Evolutionary conservation across 176 grass and related monocot genomes (phyloP).

Genomic region (Puya raimondii): DNA sequence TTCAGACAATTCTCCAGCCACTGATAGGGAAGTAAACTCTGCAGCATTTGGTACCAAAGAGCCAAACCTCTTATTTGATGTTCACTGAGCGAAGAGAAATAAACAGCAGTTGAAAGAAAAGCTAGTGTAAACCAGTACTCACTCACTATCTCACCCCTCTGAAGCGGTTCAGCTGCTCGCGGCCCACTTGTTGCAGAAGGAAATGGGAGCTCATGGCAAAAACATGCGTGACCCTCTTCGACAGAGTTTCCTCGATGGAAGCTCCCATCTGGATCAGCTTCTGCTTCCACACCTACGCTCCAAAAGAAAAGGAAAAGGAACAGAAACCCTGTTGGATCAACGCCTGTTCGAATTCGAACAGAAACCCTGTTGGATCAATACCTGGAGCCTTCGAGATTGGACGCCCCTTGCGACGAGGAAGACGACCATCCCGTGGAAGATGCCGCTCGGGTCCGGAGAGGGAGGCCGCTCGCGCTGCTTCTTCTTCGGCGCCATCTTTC

Average conservation of each 20-base stretch:
- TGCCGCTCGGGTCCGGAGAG: slow-evolving; percentile 47
- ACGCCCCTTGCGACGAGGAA: slow-evolving; percentile 45
- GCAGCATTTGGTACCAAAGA: slow-evolving; percentile 3
- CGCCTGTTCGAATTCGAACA: no score
- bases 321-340: no score
- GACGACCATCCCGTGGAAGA: slow-evolving; percentile 66
- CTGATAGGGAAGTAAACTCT: slow-evolving; percentile 48
- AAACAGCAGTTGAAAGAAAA: no score
- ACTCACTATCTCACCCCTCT: slow-evolving; percentile 43
- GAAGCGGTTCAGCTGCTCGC: slow-evolving; percentile 43
- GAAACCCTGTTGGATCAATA: no score
- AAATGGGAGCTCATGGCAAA: slow-evolving; percentile 45
- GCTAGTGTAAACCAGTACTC: no score
- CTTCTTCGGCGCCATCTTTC: slow-evolving; percentile 39
- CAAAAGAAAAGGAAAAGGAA: neutral
- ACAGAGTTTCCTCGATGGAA: slow-evolving; percentile 27
- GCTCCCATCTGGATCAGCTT: slow-evolving; percentile 83
- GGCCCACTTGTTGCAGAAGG: slow-evolving; percentile 46
- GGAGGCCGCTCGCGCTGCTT: slow-evolving; percentile 22
- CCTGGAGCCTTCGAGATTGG: slow-evolving; percentile 53
- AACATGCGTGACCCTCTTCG: slow-evolving; percentile 56
- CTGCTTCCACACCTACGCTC: slow-evolving; percentile 71
- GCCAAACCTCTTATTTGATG: no score
- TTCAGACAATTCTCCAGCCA: slow-evolving; percentile 81
- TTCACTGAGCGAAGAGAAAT: no score